Percentiles rank a stretch among this genome's conserved stretches.
phyloP scores from a whole-genome alignment of 225 moss, liverwort and hornwort species.

The Marchantia polymorpha region DNA sequence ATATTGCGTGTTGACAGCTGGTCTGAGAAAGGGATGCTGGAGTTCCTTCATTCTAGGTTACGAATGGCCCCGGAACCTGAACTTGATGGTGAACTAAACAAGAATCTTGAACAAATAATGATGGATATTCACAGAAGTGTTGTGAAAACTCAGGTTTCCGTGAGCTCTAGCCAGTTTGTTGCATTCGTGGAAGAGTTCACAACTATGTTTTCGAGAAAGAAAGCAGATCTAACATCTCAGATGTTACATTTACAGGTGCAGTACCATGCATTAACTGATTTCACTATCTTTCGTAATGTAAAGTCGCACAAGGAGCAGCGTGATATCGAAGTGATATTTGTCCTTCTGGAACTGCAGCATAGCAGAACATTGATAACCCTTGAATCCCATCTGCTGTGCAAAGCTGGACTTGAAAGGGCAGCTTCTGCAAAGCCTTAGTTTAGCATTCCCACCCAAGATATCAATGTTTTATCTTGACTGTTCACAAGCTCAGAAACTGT shows the following conservation, averaged over 20 bases:
- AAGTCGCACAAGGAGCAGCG: no score
- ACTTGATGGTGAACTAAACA: slow-evolving; percentile 8
- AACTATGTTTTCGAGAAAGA: slow-evolving; percentile 24
- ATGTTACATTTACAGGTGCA: slow-evolving; percentile 34
- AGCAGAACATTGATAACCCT: no score
- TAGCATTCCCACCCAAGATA: no score
- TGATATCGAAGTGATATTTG: no score
- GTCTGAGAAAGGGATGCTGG: slow-evolving; percentile 38
- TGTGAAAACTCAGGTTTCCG: slow-evolving; percentile 17
- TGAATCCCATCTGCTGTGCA: no score
- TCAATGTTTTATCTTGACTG: no score
- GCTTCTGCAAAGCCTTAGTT: no score
- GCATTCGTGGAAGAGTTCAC: slow-evolving; percentile 31
- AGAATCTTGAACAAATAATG: slow-evolving; percentile 21
- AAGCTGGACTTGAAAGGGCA: no score
- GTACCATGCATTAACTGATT: neutral
- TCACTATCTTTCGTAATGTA: no score
- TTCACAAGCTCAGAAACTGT: no score
- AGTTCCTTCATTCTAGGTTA: slow-evolving; percentile 23
- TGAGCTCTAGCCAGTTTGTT: slow-evolving; percentile 32
- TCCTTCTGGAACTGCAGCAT: no score
- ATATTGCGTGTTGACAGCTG: slow-evolving; percentile 30
- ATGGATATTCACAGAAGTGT: slow-evolving; percentile 40
- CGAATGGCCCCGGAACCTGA: neutral
- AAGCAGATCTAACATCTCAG: slow-evolving; percentile 25